Evolutionary conservation across 176 grass and related monocot species (phyloP).

Genomic region (Oryza glumipatula): DNA sequence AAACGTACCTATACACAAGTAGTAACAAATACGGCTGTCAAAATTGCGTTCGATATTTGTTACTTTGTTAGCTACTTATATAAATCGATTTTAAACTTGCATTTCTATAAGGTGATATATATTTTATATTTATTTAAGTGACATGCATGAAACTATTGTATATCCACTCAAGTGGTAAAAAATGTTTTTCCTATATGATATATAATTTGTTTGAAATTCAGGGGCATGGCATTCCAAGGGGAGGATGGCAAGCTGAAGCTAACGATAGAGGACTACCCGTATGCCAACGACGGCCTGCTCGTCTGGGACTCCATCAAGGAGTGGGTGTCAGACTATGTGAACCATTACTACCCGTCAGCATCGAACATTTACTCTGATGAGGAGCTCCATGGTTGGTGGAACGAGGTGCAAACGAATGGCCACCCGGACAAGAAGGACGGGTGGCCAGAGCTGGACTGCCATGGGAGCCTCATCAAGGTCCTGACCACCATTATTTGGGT

Average conservation of each 20-base stretch:
- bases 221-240: constrained; percentile 56
- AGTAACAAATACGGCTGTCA: too few species aligned
- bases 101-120: too few species aligned
- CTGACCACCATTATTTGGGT: constrained; percentile 72
- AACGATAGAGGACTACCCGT: constrained; percentile 74
- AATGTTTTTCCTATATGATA: too few species aligned
- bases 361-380: background rate
- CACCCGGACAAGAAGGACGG: constrained; percentile 66
- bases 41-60: too few species aligned
- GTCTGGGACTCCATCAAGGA: constrained; percentile 58
- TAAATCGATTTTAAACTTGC: too few species aligned
- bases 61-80: too few species aligned
- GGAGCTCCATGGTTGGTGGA: constrained; percentile 71
- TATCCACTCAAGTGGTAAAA: too few species aligned
- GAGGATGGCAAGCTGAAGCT: constrained; percentile 46
- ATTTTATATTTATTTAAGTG: too few species aligned
- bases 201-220: too few species aligned
- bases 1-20: too few species aligned
- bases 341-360: constrained; percentile 38
- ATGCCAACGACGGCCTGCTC: constrained; percentile 61
- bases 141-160: too few species aligned
- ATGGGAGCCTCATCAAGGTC: constrained; percentile 42
- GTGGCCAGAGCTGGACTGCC: constrained; percentile 61
- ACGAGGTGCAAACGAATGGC: constrained; percentile 68
- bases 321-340: constrained; percentile 54